Conservation (phyloP, 306 rosid species). For the Cucurbita moschata region DNA sequence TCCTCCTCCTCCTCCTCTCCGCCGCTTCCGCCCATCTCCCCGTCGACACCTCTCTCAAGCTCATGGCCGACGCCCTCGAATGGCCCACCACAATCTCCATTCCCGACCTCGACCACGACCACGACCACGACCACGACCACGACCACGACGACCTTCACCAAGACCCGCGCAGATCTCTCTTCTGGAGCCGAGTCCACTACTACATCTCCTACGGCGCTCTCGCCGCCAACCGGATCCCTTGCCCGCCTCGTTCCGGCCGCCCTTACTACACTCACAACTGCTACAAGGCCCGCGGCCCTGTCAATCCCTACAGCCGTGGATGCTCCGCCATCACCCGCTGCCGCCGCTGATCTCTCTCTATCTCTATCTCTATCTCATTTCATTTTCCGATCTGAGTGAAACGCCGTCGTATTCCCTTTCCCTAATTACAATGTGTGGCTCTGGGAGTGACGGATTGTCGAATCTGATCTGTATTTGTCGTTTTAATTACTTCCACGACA, state of each 20-base stretch:
- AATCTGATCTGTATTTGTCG: neutral
- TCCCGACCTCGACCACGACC: neutral
- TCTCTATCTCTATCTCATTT: neutral
- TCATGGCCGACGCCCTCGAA: constrained; percentile 43
- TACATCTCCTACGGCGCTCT: constrained; percentile 91
- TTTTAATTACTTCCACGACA: neutral
- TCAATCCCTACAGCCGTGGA: constrained; percentile 59
- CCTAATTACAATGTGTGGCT: too few relatives aligned
- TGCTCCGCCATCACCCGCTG: constrained; percentile 67
- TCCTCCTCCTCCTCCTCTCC: neutral
- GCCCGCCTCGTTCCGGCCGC: constrained; percentile 92
- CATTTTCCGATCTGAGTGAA: too few relatives aligned
- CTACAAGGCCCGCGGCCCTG: constrained; percentile 67
- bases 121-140: neutral
- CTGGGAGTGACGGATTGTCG: too few relatives aligned
- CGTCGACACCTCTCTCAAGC: constrained; percentile 34
- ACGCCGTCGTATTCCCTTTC: neutral
- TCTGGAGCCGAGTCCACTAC: constrained; percentile 50
- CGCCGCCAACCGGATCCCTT: constrained; percentile 73
- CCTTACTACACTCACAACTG: constrained; percentile 83
- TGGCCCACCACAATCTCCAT: constrained; percentile 41
- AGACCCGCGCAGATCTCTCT: constrained; percentile 53
- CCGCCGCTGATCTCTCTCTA: constrained; percentile 32
- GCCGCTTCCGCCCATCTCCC: constrained; percentile 25
- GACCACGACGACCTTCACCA: neutral